Evolutionary conservation across 306 rosid genomes (phyloP).

Genomic region (Fragaria vesca): DNA sequence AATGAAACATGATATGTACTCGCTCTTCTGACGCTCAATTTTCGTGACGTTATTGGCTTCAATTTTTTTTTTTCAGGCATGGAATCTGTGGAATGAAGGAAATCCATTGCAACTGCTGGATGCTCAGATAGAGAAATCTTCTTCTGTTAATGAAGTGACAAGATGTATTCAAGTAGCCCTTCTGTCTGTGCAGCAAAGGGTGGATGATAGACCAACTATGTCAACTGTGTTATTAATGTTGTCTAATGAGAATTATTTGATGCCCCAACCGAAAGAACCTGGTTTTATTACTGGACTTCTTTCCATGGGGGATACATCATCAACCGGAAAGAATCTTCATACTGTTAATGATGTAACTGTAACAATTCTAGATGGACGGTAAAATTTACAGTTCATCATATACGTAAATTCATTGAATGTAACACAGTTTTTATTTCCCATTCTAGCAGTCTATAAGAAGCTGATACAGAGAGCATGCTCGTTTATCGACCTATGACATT

Average conservation of each 20-base stretch:
- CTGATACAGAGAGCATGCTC: background rate
- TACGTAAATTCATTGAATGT: no score
- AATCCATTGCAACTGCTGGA: conserved; percentile 47
- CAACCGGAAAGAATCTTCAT: background rate
- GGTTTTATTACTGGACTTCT: conserved; percentile 4
- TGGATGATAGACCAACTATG: conserved; percentile 37
- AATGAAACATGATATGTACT: background rate
- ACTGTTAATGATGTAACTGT: conserved; percentile 19
- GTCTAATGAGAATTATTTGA: conserved; percentile 17
- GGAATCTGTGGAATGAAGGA: conserved; percentile 52
- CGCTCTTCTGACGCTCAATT: background rate
- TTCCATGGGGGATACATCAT: background rate
- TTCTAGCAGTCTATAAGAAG: background rate
- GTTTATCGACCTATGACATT: background rate
- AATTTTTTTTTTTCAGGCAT: conserved; percentile 28
- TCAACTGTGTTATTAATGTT: conserved; percentile 30
- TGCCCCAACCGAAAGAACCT: conserved; percentile 26
- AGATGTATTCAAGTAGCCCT: conserved; percentile 71
- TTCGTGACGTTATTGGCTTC: background rate
- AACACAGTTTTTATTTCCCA: no score
- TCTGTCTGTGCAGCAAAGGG: conserved; percentile 46
- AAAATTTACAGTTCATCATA: background rate
- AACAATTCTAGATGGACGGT: conserved; percentile 16
- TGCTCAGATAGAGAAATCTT: conserved; percentile 24
- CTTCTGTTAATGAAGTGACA: conserved; percentile 32